A percentile compares a stretch with the other conserved stretches of the same genome.
Evolutionary conservation across 2,329 filamentous ascomycete genomes (phyloP).

Genomic region (Curvularia sp.): DNA sequence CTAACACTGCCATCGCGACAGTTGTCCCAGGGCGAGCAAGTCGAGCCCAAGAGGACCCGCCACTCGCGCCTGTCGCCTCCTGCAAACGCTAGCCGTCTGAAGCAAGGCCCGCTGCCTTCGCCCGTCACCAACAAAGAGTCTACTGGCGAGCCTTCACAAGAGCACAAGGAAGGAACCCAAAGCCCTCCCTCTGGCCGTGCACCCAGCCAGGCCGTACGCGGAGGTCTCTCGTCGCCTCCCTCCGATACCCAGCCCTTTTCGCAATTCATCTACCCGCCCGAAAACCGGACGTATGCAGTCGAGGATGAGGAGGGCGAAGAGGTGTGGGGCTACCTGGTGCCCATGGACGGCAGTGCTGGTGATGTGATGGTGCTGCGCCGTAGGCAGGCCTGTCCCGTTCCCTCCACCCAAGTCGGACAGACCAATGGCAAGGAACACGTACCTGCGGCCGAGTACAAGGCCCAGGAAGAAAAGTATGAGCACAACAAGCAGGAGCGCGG

Average conservation of each 20-base stretch:
- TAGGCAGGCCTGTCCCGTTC: conserved; percentile 71
- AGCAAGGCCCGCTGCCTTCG: conserved; percentile 72
- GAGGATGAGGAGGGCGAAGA: conserved; percentile 84
- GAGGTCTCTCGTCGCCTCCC: conserved; percentile 64
- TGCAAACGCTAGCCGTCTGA: conserved; percentile 59
- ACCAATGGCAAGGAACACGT: conserved; percentile 56
- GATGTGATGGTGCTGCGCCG: conserved; percentile 77
- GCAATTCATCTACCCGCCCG: conserved; percentile 78
- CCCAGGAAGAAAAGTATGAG: conserved; percentile 69
- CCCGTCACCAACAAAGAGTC: conserved; percentile 76
- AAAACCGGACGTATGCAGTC: conserved; percentile 78
- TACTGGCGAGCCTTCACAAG: conserved; percentile 61
- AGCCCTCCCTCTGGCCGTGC: conserved; percentile 64
- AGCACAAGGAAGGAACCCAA: conserved; percentile 72
- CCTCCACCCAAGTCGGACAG: conserved; percentile 52
- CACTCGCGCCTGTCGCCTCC: conserved; percentile 68
- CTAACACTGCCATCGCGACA: conserved; percentile 52
- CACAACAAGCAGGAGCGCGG: conserved; percentile 59
- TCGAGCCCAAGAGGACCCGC: conserved; percentile 82
- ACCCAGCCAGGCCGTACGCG: conserved; percentile 50
- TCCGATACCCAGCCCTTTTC: conserved; percentile 81
- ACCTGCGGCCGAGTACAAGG: conserved; percentile 61
- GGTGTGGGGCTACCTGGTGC: conserved; percentile 95
- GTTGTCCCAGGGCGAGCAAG: conserved; percentile 70
- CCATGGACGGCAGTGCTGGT: conserved; percentile 75